Conservation (phyloP, 805 yeast species). For the Alloascoidea africana region DNA sequence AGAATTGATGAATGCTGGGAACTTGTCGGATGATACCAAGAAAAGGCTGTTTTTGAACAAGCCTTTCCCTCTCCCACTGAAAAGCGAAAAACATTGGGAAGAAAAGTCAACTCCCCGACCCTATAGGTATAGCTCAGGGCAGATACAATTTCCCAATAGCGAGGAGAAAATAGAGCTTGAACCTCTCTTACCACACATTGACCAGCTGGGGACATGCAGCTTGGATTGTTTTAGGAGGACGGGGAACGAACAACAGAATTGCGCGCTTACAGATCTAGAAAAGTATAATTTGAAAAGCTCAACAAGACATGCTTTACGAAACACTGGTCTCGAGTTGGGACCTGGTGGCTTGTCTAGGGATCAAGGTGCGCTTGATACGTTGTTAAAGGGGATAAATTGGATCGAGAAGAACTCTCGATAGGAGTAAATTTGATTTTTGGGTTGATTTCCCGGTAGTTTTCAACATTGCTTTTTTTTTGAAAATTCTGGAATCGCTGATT, state of each 20-base stretch:
- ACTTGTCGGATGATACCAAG: neutral
- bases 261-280: neutral
- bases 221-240: neutral
- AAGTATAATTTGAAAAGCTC: neutral
- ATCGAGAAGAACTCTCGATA: no score
- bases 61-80: neutral
- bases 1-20: neutral
- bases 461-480: no score
- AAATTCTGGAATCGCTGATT: no score
- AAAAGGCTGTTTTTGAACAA: neutral
- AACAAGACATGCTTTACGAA: no score
- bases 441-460: no score
- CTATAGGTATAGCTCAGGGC: no score
- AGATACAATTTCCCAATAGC: neutral
- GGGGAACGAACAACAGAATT: neutral
- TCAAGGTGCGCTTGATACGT: neutral
- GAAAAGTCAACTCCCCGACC: neutral
- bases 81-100: neutral
- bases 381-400: neutral
- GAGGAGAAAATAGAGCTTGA: neutral
- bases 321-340: neutral
- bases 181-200: neutral
- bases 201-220: neutral
- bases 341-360: neutral
- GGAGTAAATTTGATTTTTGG: no score